A percentile compares a stretch with the other conserved stretches of the same genome.
These are phyloP conservation scores for Cocos nucifera DNA, from an alignment of 176 grass and related monocot genomes.

Conservation along the genomic window DNA sequence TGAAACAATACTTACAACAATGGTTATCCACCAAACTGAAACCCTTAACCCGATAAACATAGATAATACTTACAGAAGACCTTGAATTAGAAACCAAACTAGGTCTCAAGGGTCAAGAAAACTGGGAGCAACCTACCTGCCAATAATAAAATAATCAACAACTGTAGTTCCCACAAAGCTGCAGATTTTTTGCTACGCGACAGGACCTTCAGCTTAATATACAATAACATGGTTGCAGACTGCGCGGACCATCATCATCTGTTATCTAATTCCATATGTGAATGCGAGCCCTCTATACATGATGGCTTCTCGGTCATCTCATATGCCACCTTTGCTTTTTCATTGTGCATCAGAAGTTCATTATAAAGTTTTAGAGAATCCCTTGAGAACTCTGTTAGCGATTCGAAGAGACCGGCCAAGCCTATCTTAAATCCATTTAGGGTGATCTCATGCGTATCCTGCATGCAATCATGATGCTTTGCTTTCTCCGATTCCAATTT, in stretches of 20 bases:
- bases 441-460: slow-evolving; percentile 64
- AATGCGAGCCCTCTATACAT: slow-evolving; percentile 18
- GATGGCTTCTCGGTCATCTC: slow-evolving; percentile 23
- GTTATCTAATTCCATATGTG: slow-evolving; percentile 16
- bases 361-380: slow-evolving; percentile 57
- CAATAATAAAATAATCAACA: slow-evolving; percentile 4
- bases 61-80: slow-evolving; percentile 29
- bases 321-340: slow-evolving; percentile 20
- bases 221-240: neutral
- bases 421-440: slow-evolving; percentile 96
- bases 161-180: no score
- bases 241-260: slow-evolving; percentile 13
- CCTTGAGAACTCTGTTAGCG: slow-evolving; percentile 59
- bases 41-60: slow-evolving; percentile 26
- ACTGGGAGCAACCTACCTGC: slow-evolving; percentile 35
- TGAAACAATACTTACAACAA: slow-evolving; percentile 79
- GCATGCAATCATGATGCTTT: slow-evolving; percentile 63
- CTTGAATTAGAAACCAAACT: slow-evolving; percentile 26
- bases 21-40: slow-evolving; percentile 53
- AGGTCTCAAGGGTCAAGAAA: slow-evolving; percentile 48
- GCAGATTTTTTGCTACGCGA: no score
- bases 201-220: no score
- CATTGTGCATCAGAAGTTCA: slow-evolving; percentile 31
- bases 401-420: slow-evolving; percentile 71
- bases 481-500: slow-evolving; percentile 65